Evolutionary conservation across 345 rosid species (phyloP).

Genomic region (Brassica incana): DNA sequence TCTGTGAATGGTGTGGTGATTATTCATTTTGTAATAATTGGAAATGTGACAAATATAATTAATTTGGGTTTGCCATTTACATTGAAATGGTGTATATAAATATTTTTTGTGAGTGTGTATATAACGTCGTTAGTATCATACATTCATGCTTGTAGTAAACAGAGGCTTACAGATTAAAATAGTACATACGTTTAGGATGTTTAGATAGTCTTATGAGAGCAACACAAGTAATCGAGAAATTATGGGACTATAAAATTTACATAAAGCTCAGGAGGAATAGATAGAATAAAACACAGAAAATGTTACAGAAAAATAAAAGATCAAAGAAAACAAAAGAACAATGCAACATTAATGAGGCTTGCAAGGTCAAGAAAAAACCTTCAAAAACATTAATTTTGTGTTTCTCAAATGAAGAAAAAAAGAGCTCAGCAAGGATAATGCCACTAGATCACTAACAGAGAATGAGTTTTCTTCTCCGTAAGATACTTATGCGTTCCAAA

Average conservation of each 20-base stretch:
- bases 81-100: slow-evolving; percentile 7
- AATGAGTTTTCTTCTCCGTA: too few species aligned
- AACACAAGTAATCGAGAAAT: background rate
- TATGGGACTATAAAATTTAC: too few species aligned
- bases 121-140: background rate
- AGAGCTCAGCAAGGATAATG: too few species aligned
- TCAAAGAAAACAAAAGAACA: background rate
- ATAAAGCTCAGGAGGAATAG: too few species aligned
- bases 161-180: background rate
- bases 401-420: background rate
- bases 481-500: too few species aligned
- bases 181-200: background rate
- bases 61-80: slow-evolving; percentile 12
- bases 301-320: too few species aligned
- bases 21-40: slow-evolving; percentile 31
- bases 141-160: background rate
- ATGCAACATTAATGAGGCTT: slow-evolving; percentile 39
- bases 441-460: too few species aligned
- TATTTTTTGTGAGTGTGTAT: background rate
- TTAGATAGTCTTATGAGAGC: background rate
- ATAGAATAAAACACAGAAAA: too few species aligned
- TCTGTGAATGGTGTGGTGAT: slow-evolving; percentile 30
- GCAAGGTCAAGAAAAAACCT: slow-evolving; percentile 60
- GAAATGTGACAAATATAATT: slow-evolving; percentile 15
- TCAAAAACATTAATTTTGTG: background rate